Evolutionary conservation across 495 filamentous ascomycete genomes (phyloP).

Genomic region (Tuber umbilicatum): DNA sequence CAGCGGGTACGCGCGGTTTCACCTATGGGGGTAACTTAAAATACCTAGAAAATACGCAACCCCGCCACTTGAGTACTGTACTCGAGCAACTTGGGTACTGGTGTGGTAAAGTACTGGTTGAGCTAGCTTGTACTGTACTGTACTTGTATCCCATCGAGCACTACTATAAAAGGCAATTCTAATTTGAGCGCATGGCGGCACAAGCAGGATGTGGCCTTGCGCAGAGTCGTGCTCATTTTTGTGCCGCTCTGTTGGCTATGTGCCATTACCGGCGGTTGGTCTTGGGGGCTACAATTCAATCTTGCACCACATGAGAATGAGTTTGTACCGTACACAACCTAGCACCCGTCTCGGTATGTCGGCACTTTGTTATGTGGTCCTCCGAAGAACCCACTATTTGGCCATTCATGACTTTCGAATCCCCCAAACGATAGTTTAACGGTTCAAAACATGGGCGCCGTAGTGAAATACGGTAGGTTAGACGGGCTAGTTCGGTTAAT

Average conservation of each 20-base stretch:
- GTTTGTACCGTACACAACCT: background rate
- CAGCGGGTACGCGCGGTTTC: background rate
- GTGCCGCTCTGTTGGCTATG: background rate
- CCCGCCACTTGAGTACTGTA: background rate
- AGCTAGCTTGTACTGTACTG: no score
- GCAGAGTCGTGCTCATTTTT: background rate
- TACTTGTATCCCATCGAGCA: background rate
- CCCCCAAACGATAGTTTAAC: background rate
- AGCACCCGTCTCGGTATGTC: background rate
- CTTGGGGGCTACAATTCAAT: background rate
- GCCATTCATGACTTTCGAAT: background rate
- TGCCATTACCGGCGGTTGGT: background rate
- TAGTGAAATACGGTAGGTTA: background rate
- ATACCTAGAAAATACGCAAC: background rate
- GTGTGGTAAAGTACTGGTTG: background rate
- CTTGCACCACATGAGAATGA: background rate
- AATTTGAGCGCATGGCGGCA: background rate
- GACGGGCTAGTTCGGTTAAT: background rate
- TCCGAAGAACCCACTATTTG: background rate
- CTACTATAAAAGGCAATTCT: background rate
- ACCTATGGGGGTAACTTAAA: background rate
- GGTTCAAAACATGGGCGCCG: background rate
- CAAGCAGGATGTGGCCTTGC: background rate
- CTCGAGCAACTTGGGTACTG: background rate
- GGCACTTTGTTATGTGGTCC: background rate